Evolutionary conservation across 1,284 basidiomycete species (phyloP), one percentile per base, ranked within the genome.

Genomic region (Ustilago xerochloae): DNA sequence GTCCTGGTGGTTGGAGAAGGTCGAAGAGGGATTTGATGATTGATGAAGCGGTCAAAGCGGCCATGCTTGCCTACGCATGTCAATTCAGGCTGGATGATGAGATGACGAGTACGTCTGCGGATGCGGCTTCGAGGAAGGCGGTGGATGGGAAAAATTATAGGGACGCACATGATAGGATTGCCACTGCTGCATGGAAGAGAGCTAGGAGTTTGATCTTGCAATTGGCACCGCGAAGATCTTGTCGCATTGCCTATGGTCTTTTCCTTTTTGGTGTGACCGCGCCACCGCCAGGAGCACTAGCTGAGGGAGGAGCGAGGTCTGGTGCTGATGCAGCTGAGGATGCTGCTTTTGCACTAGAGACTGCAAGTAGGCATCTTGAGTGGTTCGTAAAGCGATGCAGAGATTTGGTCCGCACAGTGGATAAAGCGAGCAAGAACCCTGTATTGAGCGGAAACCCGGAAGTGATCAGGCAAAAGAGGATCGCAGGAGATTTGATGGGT

Each of bases 21-120:
- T 75, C 72, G 5, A 64, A 70, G 46, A 46, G 72, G 12, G 73
- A 75, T 29, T 39, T 68, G 13, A 65, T 68, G 63, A 68, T 75
- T 22, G 73, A 75, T 45, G 73, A 75, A 39, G 73, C 73, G 12
- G 73, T 75, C 46, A 75, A 75, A 35, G 73, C 73, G 1, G 64
- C 64, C 10, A 75, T 75, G 73, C 53, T 75, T 15, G 73, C 73
- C 4, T 75, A 75, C n/a, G 73, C 73, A 2, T 75, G 73, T 33
- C 73, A 75, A 29, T 75, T 70, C 51, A 49, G 73, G 0, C 48
- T 75, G 26, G 73, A 75, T 29, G 73, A 69, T 30, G 70, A 73
- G 48, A 67, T 66, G 56, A 73, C 70, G 9, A 64, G 61, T 0
- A 35, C 15, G 7, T 18, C 39, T 15, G 70, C 61, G 0, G 70